Conservation (phyloP, 306 rosid species). For the Styphnolobium japonicum region DNA sequence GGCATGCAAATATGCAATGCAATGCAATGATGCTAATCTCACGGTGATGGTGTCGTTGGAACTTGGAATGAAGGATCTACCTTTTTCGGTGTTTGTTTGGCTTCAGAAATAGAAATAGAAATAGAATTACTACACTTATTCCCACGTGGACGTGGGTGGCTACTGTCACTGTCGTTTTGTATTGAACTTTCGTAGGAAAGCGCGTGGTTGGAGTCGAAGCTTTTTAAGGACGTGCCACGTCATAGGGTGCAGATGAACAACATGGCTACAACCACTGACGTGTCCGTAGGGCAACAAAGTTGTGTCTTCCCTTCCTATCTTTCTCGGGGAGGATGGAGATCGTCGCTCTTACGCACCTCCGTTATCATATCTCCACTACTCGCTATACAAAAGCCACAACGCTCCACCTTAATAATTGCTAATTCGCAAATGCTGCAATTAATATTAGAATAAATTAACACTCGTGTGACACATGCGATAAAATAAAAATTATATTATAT, state of each 20-base stretch:
- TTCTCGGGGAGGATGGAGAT: too few species aligned
- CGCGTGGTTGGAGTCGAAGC: too few species aligned
- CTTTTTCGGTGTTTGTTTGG: not conserved
- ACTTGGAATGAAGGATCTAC: too few species aligned
- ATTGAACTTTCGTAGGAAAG: not conserved
- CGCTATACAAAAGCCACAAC: not conserved
- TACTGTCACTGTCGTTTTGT: not conserved
- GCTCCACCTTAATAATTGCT: not conserved
- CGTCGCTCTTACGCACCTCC: not conserved
- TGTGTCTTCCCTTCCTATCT: not conserved
- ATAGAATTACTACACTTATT: too few species aligned
- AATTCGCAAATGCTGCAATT: too few species aligned
- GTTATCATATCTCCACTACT: not conserved
- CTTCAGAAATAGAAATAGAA: too few species aligned
- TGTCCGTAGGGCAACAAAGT: not conserved
- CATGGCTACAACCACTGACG: constrained; percentile 13
- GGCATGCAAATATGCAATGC: too few species aligned
- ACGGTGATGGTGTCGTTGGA: not conserved
- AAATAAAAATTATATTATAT: too few species aligned
- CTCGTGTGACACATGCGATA: too few species aligned
- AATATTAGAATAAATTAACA: too few species aligned
- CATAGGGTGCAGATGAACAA: constrained; percentile 6
- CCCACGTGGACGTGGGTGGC: not conserved
- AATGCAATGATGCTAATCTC: not conserved
- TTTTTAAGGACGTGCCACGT: constrained; percentile 30